Evolutionary conservation across 495 filamentous ascomycete species (phyloP), one percentile per base, ranked within the genome.

Genomic region (Cercophora sp.): DNA sequence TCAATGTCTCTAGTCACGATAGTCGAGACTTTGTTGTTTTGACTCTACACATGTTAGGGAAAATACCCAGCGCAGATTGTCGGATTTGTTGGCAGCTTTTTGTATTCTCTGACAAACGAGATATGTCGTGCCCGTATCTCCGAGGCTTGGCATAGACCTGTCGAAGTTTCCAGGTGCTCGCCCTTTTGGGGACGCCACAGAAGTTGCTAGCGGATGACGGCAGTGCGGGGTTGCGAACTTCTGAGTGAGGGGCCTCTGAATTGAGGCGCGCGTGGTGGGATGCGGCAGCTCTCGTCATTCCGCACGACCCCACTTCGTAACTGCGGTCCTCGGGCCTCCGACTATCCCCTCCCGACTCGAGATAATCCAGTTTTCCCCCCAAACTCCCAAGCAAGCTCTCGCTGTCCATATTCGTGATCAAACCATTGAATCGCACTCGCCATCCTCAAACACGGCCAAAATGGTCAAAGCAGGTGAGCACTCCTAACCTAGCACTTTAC

Each of bases 381-480:
- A 27, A 27, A 35, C 29, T 16, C 34, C 23, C 22, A 22, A 15
- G n/a, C 45, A 32, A 37, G 10, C 24, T 39, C 50, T 23, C 35
- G 8, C 29, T 18, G 5, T 29, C 34, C 48, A 29, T 36, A 18
- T 37, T 20, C 20, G 13, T 24, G 26, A 16, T 15, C 16, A 16
- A 16, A 23, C 13, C 23, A 22, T 3, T 25, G 22, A 22, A 24
- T 43, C 26, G 16, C 41, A 41, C 9, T 43, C 15, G n/a, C 5
- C 1, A 18, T 31, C 11, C 0, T 19, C 49, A 58, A 60, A 58
- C 47, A 57, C 61, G 70, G 65, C 60, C 55, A 92, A 79, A 81
- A 95, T 95, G 89, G 89, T 93, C 76, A 95, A 93, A 80, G 89
- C 89, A 78, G 89, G 89, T 95, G 80, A 68, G 89, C 83, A 55